Percentiles rank a stretch among this genome's conserved stretches.
Evolutionary conservation across 2,329 filamentous ascomycete species (phyloP).

Genomic region (Emergomyces africanus): DNA sequence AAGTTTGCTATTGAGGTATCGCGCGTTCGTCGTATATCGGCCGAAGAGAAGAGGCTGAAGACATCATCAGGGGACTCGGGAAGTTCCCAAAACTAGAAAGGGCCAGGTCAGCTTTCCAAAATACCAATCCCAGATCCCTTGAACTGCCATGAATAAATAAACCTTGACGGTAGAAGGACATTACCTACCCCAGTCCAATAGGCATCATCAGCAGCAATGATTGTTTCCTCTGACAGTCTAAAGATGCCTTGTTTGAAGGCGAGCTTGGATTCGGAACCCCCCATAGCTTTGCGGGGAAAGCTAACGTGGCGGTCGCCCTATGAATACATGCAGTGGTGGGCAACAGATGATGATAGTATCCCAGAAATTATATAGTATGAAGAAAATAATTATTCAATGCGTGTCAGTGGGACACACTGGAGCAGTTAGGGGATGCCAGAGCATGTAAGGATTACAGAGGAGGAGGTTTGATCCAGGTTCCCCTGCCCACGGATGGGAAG

Average conservation of each 20-base stretch:
- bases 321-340: neutral
- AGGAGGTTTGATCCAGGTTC: neutral
- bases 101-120: neutral
- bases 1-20: conserved; percentile 77
- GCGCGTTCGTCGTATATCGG: conserved; percentile 75
- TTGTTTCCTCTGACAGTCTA: conserved; percentile 78
- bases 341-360: neutral
- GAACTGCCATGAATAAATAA: neutral
- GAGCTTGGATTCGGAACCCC: conserved; percentile 96
- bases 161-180: neutral
- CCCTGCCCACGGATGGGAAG: neutral
- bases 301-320: neutral
- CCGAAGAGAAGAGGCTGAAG: conserved; percentile 85
- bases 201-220: conserved; percentile 74
- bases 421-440: neutral
- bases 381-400: neutral
- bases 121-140: neutral
- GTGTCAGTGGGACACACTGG: neutral
- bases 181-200: conserved; percentile 80
- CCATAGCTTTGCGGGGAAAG: conserved; percentile 47
- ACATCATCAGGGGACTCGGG: conserved; percentile 93
- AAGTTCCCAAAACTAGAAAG: conserved; percentile 78
- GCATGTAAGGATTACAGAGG: neutral
- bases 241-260: conserved; percentile 99
- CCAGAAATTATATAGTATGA: neutral